These are phyloP conservation scores for Colletotrichum paranaense DNA, from an alignment of 2,329 filamentous ascomycete genomes.

Conservation along the genomic window DNA sequence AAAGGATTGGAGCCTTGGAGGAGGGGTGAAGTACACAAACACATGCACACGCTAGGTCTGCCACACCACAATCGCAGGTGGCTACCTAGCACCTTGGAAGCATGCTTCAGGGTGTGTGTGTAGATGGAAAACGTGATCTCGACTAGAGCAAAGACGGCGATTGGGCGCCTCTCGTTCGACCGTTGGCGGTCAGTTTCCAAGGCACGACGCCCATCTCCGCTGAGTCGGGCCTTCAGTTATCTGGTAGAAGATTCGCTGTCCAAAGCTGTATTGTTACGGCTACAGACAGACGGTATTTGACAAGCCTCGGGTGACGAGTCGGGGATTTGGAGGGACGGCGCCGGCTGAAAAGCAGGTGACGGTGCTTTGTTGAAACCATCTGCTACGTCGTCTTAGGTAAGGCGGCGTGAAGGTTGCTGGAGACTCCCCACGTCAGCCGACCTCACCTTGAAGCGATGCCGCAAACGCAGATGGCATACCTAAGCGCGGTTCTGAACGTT, in stretches of 20 bases:
- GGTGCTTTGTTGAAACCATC: not conserved
- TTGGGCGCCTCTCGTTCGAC: slow-evolving; percentile 3
- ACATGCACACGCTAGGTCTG: not conserved
- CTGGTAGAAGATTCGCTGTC: not conserved
- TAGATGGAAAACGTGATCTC: not conserved
- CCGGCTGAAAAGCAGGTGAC: not conserved
- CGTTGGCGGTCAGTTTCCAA: slow-evolving; percentile 1
- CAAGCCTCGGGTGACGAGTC: slow-evolving; percentile 9
- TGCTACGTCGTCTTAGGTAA: slow-evolving; percentile 15
- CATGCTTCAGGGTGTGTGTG: slow-evolving; percentile 11
- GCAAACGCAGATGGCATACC: not conserved
- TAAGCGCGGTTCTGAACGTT: slow-evolving; percentile 15
- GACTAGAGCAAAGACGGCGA: not conserved
- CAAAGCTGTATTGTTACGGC: not conserved
- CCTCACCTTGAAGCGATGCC: not conserved
- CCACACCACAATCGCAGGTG: slow-evolving; percentile 15
- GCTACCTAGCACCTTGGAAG: slow-evolving; percentile 6
- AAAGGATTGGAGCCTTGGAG: not conserved
- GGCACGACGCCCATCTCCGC: not conserved
- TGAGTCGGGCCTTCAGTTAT: not conserved
- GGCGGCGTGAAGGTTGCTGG: not conserved
- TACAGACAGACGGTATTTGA: slow-evolving; percentile 3
- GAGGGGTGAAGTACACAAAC: not conserved
- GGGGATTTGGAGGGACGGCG: slow-evolving; percentile 3
- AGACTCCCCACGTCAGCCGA: not conserved